A percentile compares a stretch with the other conserved stretches of the same genome.
phyloP scores from a whole-genome alignment of 768 basidiomycete species.

The Agaricus blazei region DNA sequence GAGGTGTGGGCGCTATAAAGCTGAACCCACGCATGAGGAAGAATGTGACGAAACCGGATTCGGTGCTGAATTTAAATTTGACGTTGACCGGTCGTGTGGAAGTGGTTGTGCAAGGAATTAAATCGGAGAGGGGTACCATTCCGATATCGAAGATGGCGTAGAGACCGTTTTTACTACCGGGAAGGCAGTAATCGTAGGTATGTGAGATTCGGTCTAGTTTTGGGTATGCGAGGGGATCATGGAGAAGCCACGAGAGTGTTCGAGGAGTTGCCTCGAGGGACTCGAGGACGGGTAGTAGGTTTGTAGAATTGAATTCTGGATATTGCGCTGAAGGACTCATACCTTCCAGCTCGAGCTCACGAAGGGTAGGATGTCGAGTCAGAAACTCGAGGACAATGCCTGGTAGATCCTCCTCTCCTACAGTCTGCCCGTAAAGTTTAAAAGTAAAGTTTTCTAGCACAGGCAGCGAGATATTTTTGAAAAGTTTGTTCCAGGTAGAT shows the following conservation, averaged over 20 bases:
- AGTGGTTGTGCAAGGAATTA: neutral
- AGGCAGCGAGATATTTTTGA: neutral
- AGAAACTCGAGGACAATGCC: neutral
- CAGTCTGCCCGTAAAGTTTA: neutral
- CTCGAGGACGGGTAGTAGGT: neutral
- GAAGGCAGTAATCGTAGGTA: neutral
- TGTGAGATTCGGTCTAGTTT: neutral
- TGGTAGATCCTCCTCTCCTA: neutral
- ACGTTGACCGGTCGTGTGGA: neutral
- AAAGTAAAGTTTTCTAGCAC: neutral
- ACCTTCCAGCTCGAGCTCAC: neutral
- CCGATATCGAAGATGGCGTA: neutral
- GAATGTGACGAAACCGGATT: neutral
- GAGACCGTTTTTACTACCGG: neutral
- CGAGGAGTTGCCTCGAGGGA: neutral
- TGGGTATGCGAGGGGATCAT: neutral
- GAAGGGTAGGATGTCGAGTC: neutral
- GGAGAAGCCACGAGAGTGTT: slow-evolving; percentile 2
- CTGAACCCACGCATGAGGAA: neutral
- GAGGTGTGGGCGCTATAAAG: neutral
- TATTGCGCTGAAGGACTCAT: neutral
- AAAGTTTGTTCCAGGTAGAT: neutral
- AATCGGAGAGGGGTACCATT: neutral
- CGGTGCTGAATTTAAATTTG: slow-evolving; percentile 6
- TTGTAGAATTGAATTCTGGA: neutral